These are phyloP conservation scores for Dorcoceras hygrometricum DNA, from an alignment of 257 asterid genomes.

Conservation along the genomic window DNA sequence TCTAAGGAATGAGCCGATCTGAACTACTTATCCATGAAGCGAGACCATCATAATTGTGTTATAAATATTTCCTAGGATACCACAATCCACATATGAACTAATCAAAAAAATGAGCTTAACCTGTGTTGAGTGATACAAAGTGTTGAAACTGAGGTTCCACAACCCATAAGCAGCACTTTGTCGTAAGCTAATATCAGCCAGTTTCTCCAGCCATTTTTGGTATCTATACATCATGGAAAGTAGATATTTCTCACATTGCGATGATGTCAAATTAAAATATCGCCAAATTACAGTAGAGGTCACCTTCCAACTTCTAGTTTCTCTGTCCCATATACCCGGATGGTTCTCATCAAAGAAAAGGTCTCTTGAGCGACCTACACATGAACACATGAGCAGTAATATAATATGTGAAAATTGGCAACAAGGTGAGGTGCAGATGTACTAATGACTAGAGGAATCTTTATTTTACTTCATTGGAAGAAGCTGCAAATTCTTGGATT, in stretches of 20 bases:
- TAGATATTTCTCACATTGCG: conserved; percentile 7
- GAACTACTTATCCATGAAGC: not conserved
- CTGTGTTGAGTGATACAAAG: conserved; percentile 89
- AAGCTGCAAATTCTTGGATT: conserved; percentile 87
- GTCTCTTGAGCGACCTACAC: conserved; percentile 93
- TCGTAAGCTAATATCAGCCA: conserved; percentile 77
- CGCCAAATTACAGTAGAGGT: conserved; percentile 1
- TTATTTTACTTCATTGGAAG: conserved; percentile 76
- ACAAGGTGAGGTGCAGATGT: conserved; percentile 10
- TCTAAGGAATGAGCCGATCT: not conserved
- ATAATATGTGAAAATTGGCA: conserved; percentile 22
- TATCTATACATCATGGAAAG: conserved; percentile 46
- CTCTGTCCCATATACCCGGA: conserved; percentile 92
- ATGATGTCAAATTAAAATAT: conserved; percentile 17
- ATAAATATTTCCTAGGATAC: conserved; percentile 3
- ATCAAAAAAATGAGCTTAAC: conserved; percentile 32
- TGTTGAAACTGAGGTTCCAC: conserved; percentile 89
- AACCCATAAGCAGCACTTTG: conserved; percentile 97
- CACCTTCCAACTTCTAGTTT: conserved; percentile 77
- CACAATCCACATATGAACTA: not conserved
- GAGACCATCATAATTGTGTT: not conserved
- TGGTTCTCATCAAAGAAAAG: conserved; percentile 89
- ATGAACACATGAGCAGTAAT: conserved; percentile 19
- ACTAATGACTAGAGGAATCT: conserved; percentile 12
- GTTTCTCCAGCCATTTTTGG: conserved; percentile 64